These are phyloP conservation scores for Fusarium sp. DNA, from an alignment of 2,329 filamentous ascomycete species.

Conservation along the genomic window DNA sequence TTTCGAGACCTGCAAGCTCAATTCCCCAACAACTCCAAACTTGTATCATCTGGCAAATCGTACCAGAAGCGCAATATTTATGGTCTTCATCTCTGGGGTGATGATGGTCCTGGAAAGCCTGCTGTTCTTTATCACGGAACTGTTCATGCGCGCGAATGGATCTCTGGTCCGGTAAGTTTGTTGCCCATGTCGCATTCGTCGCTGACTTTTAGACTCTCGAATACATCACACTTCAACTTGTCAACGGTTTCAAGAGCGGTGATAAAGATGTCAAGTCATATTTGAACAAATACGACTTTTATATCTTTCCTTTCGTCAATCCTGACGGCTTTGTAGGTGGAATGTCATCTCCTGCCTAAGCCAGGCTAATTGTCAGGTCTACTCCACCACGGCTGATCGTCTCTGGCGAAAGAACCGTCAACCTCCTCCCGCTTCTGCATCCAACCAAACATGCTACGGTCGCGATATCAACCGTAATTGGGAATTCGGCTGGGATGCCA, in stretches of 20 bases:
- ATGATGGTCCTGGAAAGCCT: conserved; percentile 59
- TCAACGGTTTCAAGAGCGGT: conserved; percentile 57
- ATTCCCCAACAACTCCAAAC: conserved; percentile 61
- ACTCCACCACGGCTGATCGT: conserved; percentile 61
- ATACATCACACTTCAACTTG: conserved; percentile 61
- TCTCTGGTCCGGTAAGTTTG: conserved; percentile 66
- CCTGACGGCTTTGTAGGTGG: conserved; percentile 57
- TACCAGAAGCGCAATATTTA: conserved; percentile 66
- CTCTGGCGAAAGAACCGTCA: conserved; percentile 68
- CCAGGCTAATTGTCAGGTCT: conserved; percentile 50
- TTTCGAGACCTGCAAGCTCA: conserved; percentile 57
- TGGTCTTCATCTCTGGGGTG: conserved; percentile 66
- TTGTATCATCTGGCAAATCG: conserved; percentile 61
- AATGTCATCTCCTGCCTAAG: fast-evolving
- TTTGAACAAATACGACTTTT: conserved; percentile 70
- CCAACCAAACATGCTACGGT: conserved; percentile 58
- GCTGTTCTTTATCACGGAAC: conserved; percentile 65
- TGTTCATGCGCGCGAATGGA: conserved; percentile 69
- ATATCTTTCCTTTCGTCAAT: conserved; percentile 65
- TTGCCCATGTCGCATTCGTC: not conserved
- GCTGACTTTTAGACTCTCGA: conserved; percentile 54
- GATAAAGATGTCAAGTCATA: conserved; percentile 56
- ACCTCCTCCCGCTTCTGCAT: conserved; percentile 44
- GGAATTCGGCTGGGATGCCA: conserved; percentile 63
- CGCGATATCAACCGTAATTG: conserved; percentile 69